A percentile compares a stretch with the other conserved stretches of the same genome.
phyloP scores from a whole-genome alignment of 768 basidiomycete species.

The Lactarius hengduanensis region DNA sequence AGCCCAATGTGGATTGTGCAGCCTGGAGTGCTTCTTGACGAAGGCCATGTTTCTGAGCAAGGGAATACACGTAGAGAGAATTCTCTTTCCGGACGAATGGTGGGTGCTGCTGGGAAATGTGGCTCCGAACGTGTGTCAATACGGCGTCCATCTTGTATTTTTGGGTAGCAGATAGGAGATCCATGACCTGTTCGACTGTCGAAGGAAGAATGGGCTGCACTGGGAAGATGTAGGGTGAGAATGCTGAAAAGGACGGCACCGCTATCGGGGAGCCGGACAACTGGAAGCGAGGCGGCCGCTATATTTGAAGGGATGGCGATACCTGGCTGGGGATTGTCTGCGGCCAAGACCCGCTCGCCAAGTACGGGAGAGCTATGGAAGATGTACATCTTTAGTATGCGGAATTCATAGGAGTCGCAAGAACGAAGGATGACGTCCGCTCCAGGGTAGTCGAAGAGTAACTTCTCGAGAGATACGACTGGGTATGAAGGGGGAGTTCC shows the following conservation, averaged over 20 bases:
- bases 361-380: constrained; percentile 45
- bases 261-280: neutral
- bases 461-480: neutral
- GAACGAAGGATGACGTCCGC: constrained; percentile 47
- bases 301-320: neutral
- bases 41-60: constrained; percentile 12
- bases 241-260: constrained; percentile 6
- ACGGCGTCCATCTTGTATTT: constrained; percentile 12
- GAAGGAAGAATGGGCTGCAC: constrained; percentile 7
- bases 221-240: constrained; percentile 9
- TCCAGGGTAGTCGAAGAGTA: constrained; percentile 42
- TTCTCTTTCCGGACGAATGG: neutral
- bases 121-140: constrained; percentile 3
- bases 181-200: constrained; percentile 5
- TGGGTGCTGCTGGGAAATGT: neutral
- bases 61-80: constrained; percentile 1
- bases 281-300: neutral
- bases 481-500: neutral
- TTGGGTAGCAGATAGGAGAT: constrained; percentile 6
- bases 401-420: constrained; percentile 44
- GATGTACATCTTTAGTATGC: constrained; percentile 44
- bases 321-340: neutral
- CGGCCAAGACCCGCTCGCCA: constrained; percentile 29
- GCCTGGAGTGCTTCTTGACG: constrained; percentile 12
- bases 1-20: neutral